Conservation (phyloP, 257 asterid species). For the Capsicum rhomboideum region DNA sequence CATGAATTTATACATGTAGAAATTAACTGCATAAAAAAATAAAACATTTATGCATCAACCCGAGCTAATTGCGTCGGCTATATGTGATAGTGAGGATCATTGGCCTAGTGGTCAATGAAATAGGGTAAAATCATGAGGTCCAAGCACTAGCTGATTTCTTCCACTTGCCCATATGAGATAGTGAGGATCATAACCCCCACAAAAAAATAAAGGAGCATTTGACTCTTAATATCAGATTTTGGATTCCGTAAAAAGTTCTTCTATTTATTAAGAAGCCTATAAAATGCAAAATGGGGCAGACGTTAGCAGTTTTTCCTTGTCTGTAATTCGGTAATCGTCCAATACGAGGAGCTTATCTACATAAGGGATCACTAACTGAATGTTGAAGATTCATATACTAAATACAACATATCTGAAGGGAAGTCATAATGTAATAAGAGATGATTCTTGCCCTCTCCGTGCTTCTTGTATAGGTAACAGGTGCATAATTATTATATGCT, state of each 20-base stretch:
- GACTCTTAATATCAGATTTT: not conserved
- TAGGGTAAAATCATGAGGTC: not conserved
- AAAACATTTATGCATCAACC: not conserved
- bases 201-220: not conserved
- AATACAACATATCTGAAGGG: not conserved
- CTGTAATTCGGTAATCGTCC: not conserved
- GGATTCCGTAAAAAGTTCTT: not conserved
- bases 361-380: not conserved
- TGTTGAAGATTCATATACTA: not conserved
- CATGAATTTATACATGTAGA: not conserved
- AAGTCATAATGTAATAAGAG: not conserved
- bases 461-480: not conserved
- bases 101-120: not conserved
- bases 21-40: not conserved
- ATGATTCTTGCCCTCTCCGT: not conserved
- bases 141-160: not conserved
- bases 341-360: not conserved
- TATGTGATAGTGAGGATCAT: not conserved
- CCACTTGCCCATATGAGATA: not conserved
- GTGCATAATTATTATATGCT: not conserved
- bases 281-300: not conserved
- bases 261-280: not conserved
- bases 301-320: not conserved
- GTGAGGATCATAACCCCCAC: not conserved
- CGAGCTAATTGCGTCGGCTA: not conserved